Evolutionary conservation across 129 eudicot genomes (phyloP), one percentile per base, ranked within the genome.

Genomic region (Pseudognaphalium luteoalbum): DNA sequence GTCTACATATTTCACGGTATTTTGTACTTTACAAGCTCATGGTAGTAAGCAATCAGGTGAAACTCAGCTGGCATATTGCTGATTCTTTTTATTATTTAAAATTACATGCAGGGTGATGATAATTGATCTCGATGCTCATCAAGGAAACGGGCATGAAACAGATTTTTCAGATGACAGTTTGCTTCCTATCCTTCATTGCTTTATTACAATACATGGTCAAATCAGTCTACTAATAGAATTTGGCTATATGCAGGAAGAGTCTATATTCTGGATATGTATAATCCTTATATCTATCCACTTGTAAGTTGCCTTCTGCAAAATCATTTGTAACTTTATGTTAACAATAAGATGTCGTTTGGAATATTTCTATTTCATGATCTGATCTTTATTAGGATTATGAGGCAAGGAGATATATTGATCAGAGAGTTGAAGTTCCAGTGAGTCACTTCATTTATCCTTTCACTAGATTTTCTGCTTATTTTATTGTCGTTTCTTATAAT

Each of bases 121-220:
- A 61, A 88, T 94, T 68, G 98, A 94, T 86, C 93, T 94, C 19
- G 98, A 93, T 87, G 98, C 98, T 60, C 97, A 94, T 83, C 97
- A 94, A 83, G 98, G 98, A 72, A 93, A 94, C 47, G 97, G 98
- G 37, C 98, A 94, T 72, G 98, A 94, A 81, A 91, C 67, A 51
- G 97, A 91, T 85, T 94, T 94, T 86, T 63, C 93, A 37, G 59
- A 82, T 50, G 93, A 94, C 78, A 62, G 98, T 88, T 84, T 58
- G 91, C 77, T 35, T 35, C 39, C 39, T 68, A 54, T 21, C 64
- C 7, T 14, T 68, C 57, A 52, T 32, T 62, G n/a, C 56, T 62
- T 10, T 44, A 29, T 66, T 66, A 28, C 34, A 19, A 66, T 25
- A 30, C 67, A 22, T 28, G 64, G 52, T 56, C 61, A 47, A 67